Base-by-base conservation (phyloP, 768 basidiomycete species). In the Trametes cinnabarina region DNA sequence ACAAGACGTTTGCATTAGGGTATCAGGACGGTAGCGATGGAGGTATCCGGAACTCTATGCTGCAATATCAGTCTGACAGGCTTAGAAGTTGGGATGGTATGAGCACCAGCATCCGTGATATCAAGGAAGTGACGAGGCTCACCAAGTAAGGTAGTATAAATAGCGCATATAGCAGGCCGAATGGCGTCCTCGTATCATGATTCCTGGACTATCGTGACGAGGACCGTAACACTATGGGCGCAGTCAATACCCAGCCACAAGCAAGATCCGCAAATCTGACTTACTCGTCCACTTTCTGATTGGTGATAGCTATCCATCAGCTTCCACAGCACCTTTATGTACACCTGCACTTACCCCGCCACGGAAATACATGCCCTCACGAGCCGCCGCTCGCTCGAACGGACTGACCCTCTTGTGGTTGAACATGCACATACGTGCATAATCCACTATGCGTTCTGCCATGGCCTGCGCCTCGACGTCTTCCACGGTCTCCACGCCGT, bases 251-350 rank as follows among this genome's bases (percentile, higher is more conserved):
- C 55, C n/a, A 35, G 48, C 40, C 23, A 34, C 23, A 41, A 20
- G 41, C 49, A 51, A 17, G 47, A 55, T 30, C 15, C 9, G 50
- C 19, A 20, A 10, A 9, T 10, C 30, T n/a, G 5, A 73, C 88
- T 71, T 64, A 91, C 90, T 92, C 90, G 63, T 92, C 90, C 46
- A 84, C 69, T 84, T 92, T 92, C 90, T 92, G 66, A 47, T 50
- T 47, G 43, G n/a, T 52, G 5, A 15, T 39, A 8, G 28, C 40
- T 32, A 58, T 1, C 34, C 41, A 53, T 65, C 17, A 55, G 43
- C 50, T 28, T 23, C 17, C 23, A 32, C 12, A 0, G 15, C 4
- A 54, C n/a, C 30, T 50, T 17, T 28, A 28, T 15, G 11, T 17
- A 12, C 35, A 64, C 15, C 6, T 43, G 44, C 32, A 83, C 89